These are phyloP conservation scores for Tricholoma flavovirens DNA, from an alignment of 768 basidiomycete species.

Conservation along the genomic window DNA sequence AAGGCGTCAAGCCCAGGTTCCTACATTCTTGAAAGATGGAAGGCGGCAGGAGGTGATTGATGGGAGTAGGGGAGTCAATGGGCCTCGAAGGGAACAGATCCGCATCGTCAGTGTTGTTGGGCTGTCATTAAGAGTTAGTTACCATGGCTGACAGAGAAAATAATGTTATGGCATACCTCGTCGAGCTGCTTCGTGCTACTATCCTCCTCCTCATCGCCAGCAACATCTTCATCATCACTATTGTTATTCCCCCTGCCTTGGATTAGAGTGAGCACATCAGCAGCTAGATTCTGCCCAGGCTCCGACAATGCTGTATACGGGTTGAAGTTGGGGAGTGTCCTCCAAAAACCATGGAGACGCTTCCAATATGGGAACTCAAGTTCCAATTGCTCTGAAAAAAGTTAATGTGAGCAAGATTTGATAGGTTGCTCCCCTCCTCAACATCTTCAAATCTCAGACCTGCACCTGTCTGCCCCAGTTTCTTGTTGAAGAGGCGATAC, in stretches of 20 bases:
- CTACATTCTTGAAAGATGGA: not conserved
- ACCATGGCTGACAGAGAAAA: not conserved
- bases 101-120: not conserved
- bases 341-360: not conserved
- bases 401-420: not conserved
- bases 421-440: not conserved
- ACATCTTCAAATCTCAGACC: not conserved
- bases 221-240: not conserved
- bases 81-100: not conserved
- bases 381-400: not conserved
- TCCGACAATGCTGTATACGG: constrained; percentile 2
- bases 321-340: constrained; percentile 9
- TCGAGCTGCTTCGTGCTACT: not conserved
- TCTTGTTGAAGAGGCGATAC: not conserved
- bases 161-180: not conserved
- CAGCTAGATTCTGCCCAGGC: constrained; percentile 8
- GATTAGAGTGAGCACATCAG: not conserved
- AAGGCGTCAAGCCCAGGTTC: not conserved
- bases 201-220: not conserved
- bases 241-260: not conserved
- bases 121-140: no score
- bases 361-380: not conserved
- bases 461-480: not conserved
- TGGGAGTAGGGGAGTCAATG: not conserved
- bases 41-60: not conserved